These are phyloP conservation scores for Actinomucor elegans DNA, from an alignment of 371 early-diverging fungal species.

Conservation along the genomic window DNA sequence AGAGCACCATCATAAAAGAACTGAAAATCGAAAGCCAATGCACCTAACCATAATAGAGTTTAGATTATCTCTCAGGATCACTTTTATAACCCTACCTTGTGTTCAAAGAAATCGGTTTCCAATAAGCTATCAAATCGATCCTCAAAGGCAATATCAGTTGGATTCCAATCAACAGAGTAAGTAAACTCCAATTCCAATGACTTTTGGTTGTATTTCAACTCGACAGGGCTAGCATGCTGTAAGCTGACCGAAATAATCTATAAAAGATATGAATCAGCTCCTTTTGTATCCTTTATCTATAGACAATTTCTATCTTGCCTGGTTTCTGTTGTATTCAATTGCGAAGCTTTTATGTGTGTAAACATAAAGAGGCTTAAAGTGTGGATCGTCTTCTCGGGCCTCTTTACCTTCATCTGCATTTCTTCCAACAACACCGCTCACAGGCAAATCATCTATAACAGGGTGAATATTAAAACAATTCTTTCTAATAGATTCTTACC, in stretches of 20 bases:
- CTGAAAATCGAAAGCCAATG: constrained; percentile 89
- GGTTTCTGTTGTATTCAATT: constrained; percentile 62
- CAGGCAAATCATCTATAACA: constrained; percentile 56
- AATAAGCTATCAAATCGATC: constrained; percentile 68
- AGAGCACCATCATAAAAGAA: constrained; percentile 83
- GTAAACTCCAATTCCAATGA: constrained; percentile 62
- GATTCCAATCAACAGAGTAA: constrained; percentile 71
- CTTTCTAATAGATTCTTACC: constrained; percentile 46
- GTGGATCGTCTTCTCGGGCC: constrained; percentile 23
- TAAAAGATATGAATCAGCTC: background rate
- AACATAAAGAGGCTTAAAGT: constrained; percentile 34
- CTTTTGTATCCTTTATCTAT: background rate
- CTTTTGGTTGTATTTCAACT: constrained; percentile 21
- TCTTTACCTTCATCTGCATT: constrained; percentile 22
- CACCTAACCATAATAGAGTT: constrained; percentile 43
- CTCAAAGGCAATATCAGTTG: constrained; percentile 58
- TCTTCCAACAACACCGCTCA: constrained; percentile 51
- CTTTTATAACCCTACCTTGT: constrained; percentile 53
- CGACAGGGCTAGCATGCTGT: constrained; percentile 38
- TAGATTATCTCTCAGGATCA: too few relatives aligned
- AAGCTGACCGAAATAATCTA: constrained; percentile 59
- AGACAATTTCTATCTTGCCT: constrained; percentile 17
- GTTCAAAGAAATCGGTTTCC: constrained; percentile 78
- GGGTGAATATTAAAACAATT: background rate
- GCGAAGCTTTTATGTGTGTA: constrained; percentile 66